Base-by-base conservation (phyloP, 192 early-diverging fungal species). In the Thamnidium elegans region DNA sequence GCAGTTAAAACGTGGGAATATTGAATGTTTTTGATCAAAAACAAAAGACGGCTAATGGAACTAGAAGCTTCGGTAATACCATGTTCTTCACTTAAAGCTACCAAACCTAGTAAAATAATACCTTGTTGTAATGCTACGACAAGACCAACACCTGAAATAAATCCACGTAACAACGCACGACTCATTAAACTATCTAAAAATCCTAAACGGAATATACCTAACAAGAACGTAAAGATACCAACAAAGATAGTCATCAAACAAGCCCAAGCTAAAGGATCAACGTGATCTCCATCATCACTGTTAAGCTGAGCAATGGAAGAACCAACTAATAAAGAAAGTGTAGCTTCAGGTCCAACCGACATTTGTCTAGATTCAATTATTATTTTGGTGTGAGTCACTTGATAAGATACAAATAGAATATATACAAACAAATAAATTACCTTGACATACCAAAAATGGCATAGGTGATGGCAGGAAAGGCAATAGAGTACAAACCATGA, bases 181-280 rank as follows among this genome's bases (percentile, higher is more conserved):
- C 91, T 94, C 63, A 99, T 85, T 42, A 99, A 87, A 20, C 94
- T 96, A 73, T 99, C 97, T 45, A 99, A 71, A 70, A 99, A 99
- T n/a, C 97, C 97, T 14, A 99, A 82, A 34, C 97, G 86, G 72
- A 99, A 92, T 77, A 98, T 90, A 8, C 97, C 97, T 65, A 99
- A 76, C 21, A 90, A 73, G 74, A 95, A 95, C 4, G 95, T 96
- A 62, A 97, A 92, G 9, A 94, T 55, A 6, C 97, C 97, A n/a
- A 96, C 91, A 75, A 95, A 87, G 9, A 97, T 77, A 2, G 84
- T 86, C 63, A 98, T 75, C n/a, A 87, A 67, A 43, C 83, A 85
- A 13, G 92, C 90, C 60, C 90, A 83, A 3, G 84, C 79, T 7
- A 81, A 68, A 43, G 79, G 73, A 46, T 72, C 80, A 9, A 65